Base-by-base conservation (phyloP, 495 filamentous ascomycete genomes). In the Aspergillus nidulans region DNA sequence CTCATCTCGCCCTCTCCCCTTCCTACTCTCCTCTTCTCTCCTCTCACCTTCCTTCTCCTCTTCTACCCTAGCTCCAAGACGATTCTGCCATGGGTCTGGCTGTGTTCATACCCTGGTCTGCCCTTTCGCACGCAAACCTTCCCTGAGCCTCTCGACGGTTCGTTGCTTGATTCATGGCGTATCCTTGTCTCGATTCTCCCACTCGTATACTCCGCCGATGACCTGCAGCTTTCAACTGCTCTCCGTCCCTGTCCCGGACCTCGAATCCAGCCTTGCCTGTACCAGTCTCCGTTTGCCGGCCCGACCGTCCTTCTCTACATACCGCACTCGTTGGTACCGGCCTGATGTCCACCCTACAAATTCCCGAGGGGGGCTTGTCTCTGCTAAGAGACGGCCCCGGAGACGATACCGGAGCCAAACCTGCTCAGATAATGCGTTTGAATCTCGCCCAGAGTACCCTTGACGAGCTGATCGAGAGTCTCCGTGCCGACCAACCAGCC, bases 401-500 rank as follows among this genome's bases (percentile, higher is more conserved):
- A 40, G 60, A 49, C 26, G 65, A 64, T 21, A 41, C 62, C 25
- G 50, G 66, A 51, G 58, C 62, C 36, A 75, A 73, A 55, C 65
- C 66, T 19, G 58, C 65, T 32, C 82, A 83, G 65, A 72, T 79
- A 52, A 83, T 91, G 73, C 84, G 84, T 56, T 68, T 91, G 53
- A 81, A 80, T 23, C 68, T 91, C 53, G 80, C 76, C 56, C 80
- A 88, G 67, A 79, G 69, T 53, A 77, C 85, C 28, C 80, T 90
- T 55, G 82, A 88, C 62, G 82, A 89, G 26, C 81, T 91, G 69
- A 84, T 90, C 53, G 78, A 81, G 58, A 82, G 77, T 60, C 78
- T 88, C 19, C 79, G 82, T 39, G 75, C 78, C 63, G 83, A 82
- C 65, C 81, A 85, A 26, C 78, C 84, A 54, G 80, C 79, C 62